Conservation (phyloP, 306 rosid genomes). For the Begonia loranthoides region DNA sequence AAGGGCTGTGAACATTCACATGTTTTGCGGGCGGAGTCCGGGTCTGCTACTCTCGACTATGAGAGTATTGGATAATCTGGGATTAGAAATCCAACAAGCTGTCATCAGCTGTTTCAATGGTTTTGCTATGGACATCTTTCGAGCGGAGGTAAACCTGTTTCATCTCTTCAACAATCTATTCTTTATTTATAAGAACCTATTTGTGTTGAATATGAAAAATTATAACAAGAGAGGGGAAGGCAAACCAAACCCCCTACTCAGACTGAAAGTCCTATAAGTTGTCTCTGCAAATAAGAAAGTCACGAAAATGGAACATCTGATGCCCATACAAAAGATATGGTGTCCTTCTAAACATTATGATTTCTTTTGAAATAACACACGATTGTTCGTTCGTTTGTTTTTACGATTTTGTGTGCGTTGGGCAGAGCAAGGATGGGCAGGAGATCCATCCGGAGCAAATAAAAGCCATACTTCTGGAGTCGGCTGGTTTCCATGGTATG, state of each 20-base stretch:
- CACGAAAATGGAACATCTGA: too few species aligned
- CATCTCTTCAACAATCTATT: neutral
- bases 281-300: too few species aligned
- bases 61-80: constrained; percentile 81
- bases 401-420: constrained; percentile 1
- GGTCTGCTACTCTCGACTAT: constrained; percentile 89
- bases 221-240: too few species aligned
- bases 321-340: too few species aligned
- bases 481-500: constrained; percentile 7
- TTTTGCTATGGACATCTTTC: constrained; percentile 88
- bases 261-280: too few species aligned
- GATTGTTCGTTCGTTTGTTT: too few species aligned
- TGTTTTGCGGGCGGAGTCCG: constrained; percentile 87
- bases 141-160: constrained; percentile 67
- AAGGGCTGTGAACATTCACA: constrained; percentile 87
- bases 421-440: constrained; percentile 15
- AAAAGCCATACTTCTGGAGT: constrained; percentile 12
- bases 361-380: too few species aligned
- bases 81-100: constrained; percentile 94
- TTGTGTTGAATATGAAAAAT: too few species aligned
- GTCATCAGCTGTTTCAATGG: constrained; percentile 98
- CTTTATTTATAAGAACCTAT: too few species aligned
- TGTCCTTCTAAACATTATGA: too few species aligned
- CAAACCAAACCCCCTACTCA: neutral
- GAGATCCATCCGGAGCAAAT: constrained; percentile 12